phyloP scores from a whole-genome alignment of 2,329 filamentous ascomycete genomes.

The Oidium heveae region DNA sequence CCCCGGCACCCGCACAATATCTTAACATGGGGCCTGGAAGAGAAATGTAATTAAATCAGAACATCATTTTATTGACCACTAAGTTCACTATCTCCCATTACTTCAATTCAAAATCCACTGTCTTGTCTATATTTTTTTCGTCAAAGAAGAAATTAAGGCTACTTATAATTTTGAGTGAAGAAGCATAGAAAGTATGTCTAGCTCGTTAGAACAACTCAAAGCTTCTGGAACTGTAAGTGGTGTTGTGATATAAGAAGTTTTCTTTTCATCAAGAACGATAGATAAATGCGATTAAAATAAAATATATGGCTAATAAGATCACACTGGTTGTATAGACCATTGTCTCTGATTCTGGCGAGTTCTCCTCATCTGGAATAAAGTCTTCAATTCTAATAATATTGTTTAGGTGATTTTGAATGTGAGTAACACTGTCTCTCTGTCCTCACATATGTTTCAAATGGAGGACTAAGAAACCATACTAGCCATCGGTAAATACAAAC shows the following conservation, averaged over 20 bases:
- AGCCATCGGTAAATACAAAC: slow-evolving; percentile 99
- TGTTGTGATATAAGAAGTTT: neutral
- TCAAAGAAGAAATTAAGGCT: too few relatives aligned
- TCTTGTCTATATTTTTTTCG: too few relatives aligned
- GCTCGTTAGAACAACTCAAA: slow-evolving; percentile 91
- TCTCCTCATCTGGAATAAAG: neutral
- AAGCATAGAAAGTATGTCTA: slow-evolving; percentile 34
- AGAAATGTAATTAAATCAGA: too few relatives aligned
- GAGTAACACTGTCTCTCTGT: slow-evolving; percentile 18
- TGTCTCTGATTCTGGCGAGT: slow-evolving; percentile 83
- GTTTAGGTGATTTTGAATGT: slow-evolving; percentile 51
- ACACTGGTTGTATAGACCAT: slow-evolving; percentile 36
- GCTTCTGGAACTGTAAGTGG: slow-evolving; percentile 74
- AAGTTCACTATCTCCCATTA: too few relatives aligned
- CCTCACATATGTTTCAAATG: neutral
- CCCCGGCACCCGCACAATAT: too few relatives aligned
- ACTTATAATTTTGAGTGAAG: too few relatives aligned
- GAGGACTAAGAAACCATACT: slow-evolving; percentile 8
- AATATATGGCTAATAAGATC: slow-evolving; percentile 4
- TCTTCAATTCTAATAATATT: slow-evolving; percentile 5
- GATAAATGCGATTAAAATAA: neutral
- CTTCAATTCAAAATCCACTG: too few relatives aligned
- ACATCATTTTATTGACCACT: too few relatives aligned
- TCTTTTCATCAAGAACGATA: neutral
- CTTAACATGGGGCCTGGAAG: too few relatives aligned